A percentile compares a stretch with the other conserved stretches of the same genome.
Evolutionary conservation across 441 rosid species (phyloP).

Genomic region (Kokia cookei): DNA sequence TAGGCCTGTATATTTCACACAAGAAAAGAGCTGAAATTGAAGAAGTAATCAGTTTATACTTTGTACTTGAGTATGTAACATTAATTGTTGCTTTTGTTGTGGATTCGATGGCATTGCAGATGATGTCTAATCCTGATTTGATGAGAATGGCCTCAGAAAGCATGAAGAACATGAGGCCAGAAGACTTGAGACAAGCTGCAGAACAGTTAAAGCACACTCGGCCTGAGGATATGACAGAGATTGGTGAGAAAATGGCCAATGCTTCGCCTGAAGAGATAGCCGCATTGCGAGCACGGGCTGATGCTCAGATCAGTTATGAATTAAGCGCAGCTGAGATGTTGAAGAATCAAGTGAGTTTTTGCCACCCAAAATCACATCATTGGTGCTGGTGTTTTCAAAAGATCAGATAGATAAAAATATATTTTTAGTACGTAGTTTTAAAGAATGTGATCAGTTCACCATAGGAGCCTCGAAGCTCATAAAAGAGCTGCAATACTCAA

Average conservation of each 20-base stretch:
- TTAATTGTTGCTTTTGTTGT: background rate
- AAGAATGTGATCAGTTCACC: background rate
- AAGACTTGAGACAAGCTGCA: conserved; percentile 79
- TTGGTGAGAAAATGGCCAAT: conserved; percentile 79
- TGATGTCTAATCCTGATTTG: conserved; percentile 94
- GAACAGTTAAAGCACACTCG: conserved; percentile 75
- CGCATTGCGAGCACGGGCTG: conserved; percentile 63
- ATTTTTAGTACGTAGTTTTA: background rate
- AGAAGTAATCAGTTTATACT: background rate
- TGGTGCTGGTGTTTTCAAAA: background rate
- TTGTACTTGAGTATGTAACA: background rate
- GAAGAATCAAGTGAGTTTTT: conserved; percentile 5
- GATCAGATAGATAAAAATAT: background rate
- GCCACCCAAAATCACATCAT: background rate
- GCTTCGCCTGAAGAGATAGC: conserved; percentile 88
- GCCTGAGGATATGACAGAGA: conserved; percentile 85
- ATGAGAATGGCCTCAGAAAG: conserved; percentile 92
- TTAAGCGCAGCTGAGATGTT: conserved; percentile 50
- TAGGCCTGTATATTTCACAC: background rate
- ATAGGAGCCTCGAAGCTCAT: background rate
- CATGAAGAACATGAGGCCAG: conserved; percentile 89
- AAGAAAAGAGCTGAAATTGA: background rate
- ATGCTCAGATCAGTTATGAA: conserved; percentile 69
- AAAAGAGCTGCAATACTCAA: background rate
- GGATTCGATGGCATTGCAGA: conserved; percentile 33